These are phyloP conservation scores for Alternaria atra DNA, from an alignment of 2,329 filamentous ascomycete genomes.

Conservation along the genomic window DNA sequence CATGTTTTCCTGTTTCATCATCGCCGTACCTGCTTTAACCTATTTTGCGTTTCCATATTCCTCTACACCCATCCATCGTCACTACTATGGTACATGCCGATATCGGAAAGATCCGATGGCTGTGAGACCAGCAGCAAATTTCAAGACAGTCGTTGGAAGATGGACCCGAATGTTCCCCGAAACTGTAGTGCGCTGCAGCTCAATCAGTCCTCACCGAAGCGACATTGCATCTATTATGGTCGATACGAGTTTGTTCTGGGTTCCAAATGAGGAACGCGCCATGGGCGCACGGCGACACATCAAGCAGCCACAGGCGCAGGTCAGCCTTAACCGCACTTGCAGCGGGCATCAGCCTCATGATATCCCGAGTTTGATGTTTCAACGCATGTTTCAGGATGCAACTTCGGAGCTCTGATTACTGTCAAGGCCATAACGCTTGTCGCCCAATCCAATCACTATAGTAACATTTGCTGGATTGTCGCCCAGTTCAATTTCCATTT, in stretches of 20 bases:
- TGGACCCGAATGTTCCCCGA: background rate
- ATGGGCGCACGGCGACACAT: conserved; percentile 5
- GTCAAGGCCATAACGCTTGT: background rate
- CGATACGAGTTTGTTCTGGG: background rate
- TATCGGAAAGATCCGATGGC: background rate
- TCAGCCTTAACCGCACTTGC: conserved; percentile 19
- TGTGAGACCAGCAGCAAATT: background rate
- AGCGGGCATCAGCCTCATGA: conserved; percentile 13
- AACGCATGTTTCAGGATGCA: conserved; percentile 4
- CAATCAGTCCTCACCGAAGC: background rate
- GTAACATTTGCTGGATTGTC: conserved; percentile 8
- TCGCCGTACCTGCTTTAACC: conserved; percentile 22
- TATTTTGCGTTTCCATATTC: background rate
- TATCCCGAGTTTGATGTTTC: conserved; percentile 9
- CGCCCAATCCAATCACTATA: conserved; percentile 8
- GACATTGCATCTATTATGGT: background rate
- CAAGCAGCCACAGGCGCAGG: conserved; percentile 2
- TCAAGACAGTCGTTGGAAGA: background rate
- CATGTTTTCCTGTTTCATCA: conserved; percentile 6
- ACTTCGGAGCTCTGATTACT: background rate
- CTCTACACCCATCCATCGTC: background rate
- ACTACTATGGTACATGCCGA: background rate
- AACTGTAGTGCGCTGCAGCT: background rate
- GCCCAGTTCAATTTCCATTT: background rate
- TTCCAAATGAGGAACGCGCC: conserved; percentile 4